phyloP scores from a whole-genome alignment of 2,329 filamentous ascomycete genomes.

The Hirsutella minnesotensis region DNA sequence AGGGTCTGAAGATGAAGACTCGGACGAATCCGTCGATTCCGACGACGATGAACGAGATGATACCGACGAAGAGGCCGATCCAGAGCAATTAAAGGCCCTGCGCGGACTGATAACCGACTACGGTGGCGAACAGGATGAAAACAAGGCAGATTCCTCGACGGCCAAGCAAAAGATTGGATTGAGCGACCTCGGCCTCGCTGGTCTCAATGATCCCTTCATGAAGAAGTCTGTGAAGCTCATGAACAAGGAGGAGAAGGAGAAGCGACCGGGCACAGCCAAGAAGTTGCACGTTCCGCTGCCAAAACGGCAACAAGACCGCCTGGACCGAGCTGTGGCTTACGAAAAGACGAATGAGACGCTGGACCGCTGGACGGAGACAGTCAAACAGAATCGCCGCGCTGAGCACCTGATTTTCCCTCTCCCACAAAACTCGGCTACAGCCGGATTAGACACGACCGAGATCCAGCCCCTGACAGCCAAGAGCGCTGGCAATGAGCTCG shows the following conservation, averaged over 20 bases:
- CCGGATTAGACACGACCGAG: constrained; percentile 48
- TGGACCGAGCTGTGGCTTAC: constrained; percentile 74
- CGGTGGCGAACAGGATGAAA: constrained; percentile 48
- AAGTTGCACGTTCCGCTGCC: constrained; percentile 76
- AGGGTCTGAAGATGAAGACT: constrained; percentile 31
- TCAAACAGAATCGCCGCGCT: constrained; percentile 84
- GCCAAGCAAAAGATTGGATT: constrained; percentile 59
- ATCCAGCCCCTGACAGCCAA: constrained; percentile 52
- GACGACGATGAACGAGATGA: constrained; percentile 36
- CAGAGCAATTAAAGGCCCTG: constrained; percentile 50
- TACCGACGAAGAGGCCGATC: constrained; percentile 36
- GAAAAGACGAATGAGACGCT: constrained; percentile 87
- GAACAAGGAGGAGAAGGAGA: constrained; percentile 46
- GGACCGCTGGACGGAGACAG: constrained; percentile 84
- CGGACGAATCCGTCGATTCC: constrained; percentile 29
- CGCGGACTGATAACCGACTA: constrained; percentile 60
- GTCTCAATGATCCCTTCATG: constrained; percentile 60
- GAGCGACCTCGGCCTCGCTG: constrained; percentile 59
- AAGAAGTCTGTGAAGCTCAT: constrained; percentile 72
- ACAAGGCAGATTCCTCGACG: constrained; percentile 23
- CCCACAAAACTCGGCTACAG: constrained; percentile 53
- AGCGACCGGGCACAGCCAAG: constrained; percentile 33
- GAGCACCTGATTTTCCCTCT: constrained; percentile 87
- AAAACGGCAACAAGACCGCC: constrained; percentile 72
- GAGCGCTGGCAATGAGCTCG: constrained; percentile 65